phyloP scores from a whole-genome alignment of 495 filamentous ascomycete species.

The Gamarada debralockiae region DNA sequence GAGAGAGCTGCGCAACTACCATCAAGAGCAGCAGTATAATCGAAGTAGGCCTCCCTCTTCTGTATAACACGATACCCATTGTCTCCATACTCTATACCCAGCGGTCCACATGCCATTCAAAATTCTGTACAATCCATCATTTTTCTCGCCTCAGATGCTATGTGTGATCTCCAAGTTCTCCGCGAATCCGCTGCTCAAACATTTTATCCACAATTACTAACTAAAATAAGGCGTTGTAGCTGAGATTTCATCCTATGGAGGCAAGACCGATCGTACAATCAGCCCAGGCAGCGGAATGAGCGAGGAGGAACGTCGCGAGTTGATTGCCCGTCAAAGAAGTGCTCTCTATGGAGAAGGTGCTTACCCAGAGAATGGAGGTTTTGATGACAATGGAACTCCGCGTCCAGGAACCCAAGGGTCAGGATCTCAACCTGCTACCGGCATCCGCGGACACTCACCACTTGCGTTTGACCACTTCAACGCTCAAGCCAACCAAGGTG shows the following conservation, averaged over 20 bases:
- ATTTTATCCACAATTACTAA: slow-evolving; percentile 36
- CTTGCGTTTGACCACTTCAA: slow-evolving; percentile 33
- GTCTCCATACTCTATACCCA: slow-evolving; percentile 41
- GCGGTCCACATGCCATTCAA: slow-evolving; percentile 28
- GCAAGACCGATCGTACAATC: slow-evolving; percentile 85
- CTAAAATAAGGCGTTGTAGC: slow-evolving; percentile 60
- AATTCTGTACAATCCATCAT: slow-evolving; percentile 17
- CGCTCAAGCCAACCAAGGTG: slow-evolving; percentile 29
- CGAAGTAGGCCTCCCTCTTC: slow-evolving; percentile 79
- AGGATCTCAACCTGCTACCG: slow-evolving; percentile 48
- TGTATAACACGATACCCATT: slow-evolving; percentile 48
- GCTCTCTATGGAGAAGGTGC: slow-evolving; percentile 81
- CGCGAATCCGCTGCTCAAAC: slow-evolving; percentile 29
- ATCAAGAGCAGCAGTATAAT: slow-evolving; percentile 99
- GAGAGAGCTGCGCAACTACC: slow-evolving; percentile 98
- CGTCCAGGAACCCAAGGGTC: slow-evolving; percentile 53
- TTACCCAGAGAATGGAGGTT: slow-evolving; percentile 55
- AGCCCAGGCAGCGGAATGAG: slow-evolving; percentile 82
- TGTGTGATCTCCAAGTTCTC: slow-evolving; percentile 13
- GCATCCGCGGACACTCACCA: slow-evolving; percentile 55
- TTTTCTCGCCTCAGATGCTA: slow-evolving; percentile 18
- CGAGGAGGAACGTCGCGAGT: slow-evolving; percentile 92
- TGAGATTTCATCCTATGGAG: slow-evolving; percentile 70
- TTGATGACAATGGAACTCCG: slow-evolving; percentile 58
- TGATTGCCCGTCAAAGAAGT: slow-evolving; percentile 91